Evolutionary conservation across 106 monocot genomes (phyloP), one percentile per base, ranked within the genome.

Genomic region (Agapanthus africanus): DNA sequence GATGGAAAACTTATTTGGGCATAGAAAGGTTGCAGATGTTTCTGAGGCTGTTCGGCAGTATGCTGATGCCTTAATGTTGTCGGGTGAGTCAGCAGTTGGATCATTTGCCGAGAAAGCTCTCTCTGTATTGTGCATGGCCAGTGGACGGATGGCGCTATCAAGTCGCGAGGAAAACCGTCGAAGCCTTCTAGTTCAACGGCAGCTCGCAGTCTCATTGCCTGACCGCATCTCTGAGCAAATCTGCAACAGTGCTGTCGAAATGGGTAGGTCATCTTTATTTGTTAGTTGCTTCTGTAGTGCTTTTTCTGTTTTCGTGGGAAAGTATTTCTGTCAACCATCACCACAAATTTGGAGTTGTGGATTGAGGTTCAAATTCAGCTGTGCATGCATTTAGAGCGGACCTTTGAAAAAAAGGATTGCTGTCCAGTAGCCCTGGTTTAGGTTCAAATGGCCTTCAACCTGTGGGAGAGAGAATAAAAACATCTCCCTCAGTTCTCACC

Each of bases 21-120:
- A 26, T 34, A 34, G 33, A 13, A 69, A 84, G 83, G 79, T 85
- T 1, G 79, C 77, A 35, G 84, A 85, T 71, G 71, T 85, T 68
- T 80, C 80, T 11, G 77, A 85, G 63, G 84, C 84, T 47, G 80
- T 85, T 15, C 28, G 84, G 62, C 84, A 80, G 71, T 51, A 67
- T 41, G 77, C 77, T 31, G 84, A 85, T 71, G 80, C 79, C 16
- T 63, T 85, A 69, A 85, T 85, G 84, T 35, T 85, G 13, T 85
- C 84, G 0, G 84, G 80, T 37, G 84, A 85, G 66, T 85, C 84
- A 42, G 84, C 80, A 0, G 73, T 78, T 27, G 84, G 84, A 37
- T 59, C 74, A 6, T 68, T 77, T 70, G 70, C 77, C 35, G 80
- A 85, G 6, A 85, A 85, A 63, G 77, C 84, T 28, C 67, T 85